Evolutionary conservation across 768 basidiomycete species (phyloP), one percentile per base, ranked within the genome.

Genomic region (Boletus rufocinnamomeus): DNA sequence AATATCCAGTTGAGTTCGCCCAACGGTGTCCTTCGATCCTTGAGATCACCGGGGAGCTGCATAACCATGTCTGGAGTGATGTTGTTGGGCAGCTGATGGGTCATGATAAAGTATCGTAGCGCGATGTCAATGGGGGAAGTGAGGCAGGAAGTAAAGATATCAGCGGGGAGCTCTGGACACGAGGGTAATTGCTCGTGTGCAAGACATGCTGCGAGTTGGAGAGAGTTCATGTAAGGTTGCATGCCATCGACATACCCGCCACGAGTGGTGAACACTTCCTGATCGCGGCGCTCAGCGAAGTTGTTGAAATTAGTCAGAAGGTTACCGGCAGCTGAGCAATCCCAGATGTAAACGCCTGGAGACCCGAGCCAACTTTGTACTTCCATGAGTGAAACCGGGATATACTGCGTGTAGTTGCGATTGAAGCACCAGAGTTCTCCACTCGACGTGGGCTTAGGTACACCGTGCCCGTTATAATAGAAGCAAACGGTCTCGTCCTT

Each of bases 1-100:
- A 98, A 98, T 62, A 98, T 98, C 97, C 97, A 99, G 71, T 96
- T 97, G n/a, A 99, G 83, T 75, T 99, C 97, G 51, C 97, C 97
- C 0, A 99, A 79, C 2, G 97, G 95, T 1, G 97, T 98, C 27
- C 95, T 84, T 21, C 97, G 84, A 69, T 99, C 97, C 74, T 96
- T 97, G 59, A 98, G 83, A 70, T 98, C 95, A 10, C 97, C 97
- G 0, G 97, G 97, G 14, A 99, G 84, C 71, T 95, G 91, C 82
- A 91, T 86, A 35, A 95, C 88, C 90, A 94, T 91, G 67, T 98
- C 94, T 30, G 88, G 81, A 10, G 87, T 88, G 67, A 91, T 83
- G 57, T 87, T 86, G 63, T 84, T 87, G 7, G 90, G 91, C 13
- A 94, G 83, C 54, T 89, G 88, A 61, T 95, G 91, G 59, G 90